These are phyloP conservation scores for Colletotrichum lini DNA, from an alignment of 2,329 filamentous ascomycete genomes.

Conservation along the genomic window DNA sequence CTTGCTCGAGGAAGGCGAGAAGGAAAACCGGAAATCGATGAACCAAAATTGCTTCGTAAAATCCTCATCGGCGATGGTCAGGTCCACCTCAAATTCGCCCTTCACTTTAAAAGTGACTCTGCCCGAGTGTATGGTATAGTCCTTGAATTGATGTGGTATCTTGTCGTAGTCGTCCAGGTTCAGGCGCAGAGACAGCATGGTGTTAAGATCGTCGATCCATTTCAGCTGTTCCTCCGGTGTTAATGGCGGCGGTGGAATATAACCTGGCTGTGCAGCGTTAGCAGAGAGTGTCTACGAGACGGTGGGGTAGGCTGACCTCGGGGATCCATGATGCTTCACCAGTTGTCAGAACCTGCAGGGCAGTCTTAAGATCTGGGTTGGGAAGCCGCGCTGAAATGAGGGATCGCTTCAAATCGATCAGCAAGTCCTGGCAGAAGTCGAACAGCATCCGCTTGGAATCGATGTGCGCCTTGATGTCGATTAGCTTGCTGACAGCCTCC, in stretches of 20 bases:
- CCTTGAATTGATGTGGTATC: conserved; percentile 80
- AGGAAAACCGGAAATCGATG: conserved; percentile 90
- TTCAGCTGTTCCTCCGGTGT: conserved; percentile 80
- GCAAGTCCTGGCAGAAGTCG: conserved; percentile 70
- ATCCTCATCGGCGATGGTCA: conserved; percentile 91
- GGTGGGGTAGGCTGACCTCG: conserved; percentile 69
- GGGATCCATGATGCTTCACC: conserved; percentile 85
- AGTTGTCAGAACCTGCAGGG: conserved; percentile 85
- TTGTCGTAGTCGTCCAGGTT: conserved; percentile 86
- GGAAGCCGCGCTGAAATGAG: conserved; percentile 82
- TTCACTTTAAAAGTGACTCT: conserved; percentile 88
- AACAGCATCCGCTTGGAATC: conserved; percentile 74
- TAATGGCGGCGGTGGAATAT: conserved; percentile 80
- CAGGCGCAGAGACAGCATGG: conserved; percentile 84
- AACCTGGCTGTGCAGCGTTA: conserved; percentile 71
- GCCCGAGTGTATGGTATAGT: conserved; percentile 87
- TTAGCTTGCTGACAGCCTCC: conserved; percentile 85
- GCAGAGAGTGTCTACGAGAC: background rate
- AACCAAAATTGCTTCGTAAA: conserved; percentile 90
- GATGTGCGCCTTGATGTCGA: conserved; percentile 87
- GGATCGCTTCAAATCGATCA: conserved; percentile 81
- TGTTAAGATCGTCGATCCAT: conserved; percentile 86
- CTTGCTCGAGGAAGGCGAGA: conserved; percentile 75
- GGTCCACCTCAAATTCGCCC: conserved; percentile 91
- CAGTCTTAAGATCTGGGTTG: conserved; percentile 92